Conservation (phyloP, 768 basidiomycete genomes). For the Suillus weaverae region DNA sequence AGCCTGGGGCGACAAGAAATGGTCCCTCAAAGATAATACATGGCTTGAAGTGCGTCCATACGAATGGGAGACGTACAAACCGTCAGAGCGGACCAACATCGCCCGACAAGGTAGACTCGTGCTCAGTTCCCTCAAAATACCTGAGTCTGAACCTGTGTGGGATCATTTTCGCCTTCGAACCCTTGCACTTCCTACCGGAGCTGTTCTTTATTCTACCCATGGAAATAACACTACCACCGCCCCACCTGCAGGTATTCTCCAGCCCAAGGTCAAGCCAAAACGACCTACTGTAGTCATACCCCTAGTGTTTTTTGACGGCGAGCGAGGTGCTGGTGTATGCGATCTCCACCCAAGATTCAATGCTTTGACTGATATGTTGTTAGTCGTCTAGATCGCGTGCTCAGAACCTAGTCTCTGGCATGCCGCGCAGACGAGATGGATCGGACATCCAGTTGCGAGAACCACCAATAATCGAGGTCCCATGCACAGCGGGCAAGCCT, state of each 20-base stretch:
- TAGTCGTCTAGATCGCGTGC: no score
- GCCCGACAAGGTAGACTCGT: constrained; percentile 51
- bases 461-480: no score
- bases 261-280: constrained; percentile 37
- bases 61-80: constrained; percentile 53
- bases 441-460: no score
- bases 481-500: no score
- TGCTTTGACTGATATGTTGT: no score
- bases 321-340: no score
- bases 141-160: constrained; percentile 67
- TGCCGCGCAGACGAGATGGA: no score
- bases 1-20: constrained; percentile 39
- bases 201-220: constrained; percentile 9
- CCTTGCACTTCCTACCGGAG: constrained; percentile 13
- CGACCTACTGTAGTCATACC: constrained; percentile 37
- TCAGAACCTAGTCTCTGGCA: no score
- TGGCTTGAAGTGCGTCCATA: constrained; percentile 74
- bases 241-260: constrained; percentile 11
- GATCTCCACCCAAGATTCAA: no score
- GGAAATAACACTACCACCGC: constrained; percentile 5
- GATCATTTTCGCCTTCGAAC: constrained; percentile 43
- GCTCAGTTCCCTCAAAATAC: constrained; percentile 52
- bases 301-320: no score
- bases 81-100: constrained; percentile 48
- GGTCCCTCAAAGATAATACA: constrained; percentile 54